Conservation (phyloP, 2,329 filamentous ascomycete genomes). For the Eutypella sp. region DNA sequence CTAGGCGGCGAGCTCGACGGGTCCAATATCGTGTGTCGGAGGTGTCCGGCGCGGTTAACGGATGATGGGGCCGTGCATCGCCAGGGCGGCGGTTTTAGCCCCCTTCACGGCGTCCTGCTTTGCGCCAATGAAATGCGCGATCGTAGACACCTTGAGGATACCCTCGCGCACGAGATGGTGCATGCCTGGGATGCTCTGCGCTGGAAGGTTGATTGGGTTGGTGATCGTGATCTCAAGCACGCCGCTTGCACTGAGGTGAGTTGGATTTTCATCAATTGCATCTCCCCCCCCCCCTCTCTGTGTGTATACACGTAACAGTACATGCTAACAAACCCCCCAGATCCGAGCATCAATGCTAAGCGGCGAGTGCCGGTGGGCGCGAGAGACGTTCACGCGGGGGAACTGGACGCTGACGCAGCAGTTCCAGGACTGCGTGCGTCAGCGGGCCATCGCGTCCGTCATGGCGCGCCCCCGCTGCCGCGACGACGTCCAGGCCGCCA, state of each 20-base stretch:
- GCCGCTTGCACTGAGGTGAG: slow-evolving; percentile 88
- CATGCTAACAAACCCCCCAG: slow-evolving; percentile 40
- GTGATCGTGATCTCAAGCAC: slow-evolving; percentile 70
- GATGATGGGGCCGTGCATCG: slow-evolving; percentile 57
- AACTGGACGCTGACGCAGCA: slow-evolving; percentile 90
- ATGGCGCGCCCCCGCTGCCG: slow-evolving; percentile 73
- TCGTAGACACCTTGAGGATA: slow-evolving; percentile 82
- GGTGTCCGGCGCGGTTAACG: slow-evolving; percentile 61
- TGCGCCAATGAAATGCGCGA: slow-evolving; percentile 89
- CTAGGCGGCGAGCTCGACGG: slow-evolving; percentile 72
- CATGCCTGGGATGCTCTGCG: slow-evolving; percentile 91
- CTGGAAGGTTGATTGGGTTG: slow-evolving; percentile 83
- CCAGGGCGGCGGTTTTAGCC: slow-evolving; percentile 76
- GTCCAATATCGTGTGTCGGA: slow-evolving; percentile 74
- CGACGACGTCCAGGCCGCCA: slow-evolving; percentile 79
- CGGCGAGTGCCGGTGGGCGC: slow-evolving; percentile 86
- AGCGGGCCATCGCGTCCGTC: slow-evolving; percentile 75
- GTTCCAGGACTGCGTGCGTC: slow-evolving; percentile 86
- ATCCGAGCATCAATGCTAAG: slow-evolving; percentile 90
- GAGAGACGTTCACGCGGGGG: slow-evolving; percentile 77
- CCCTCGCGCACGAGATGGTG: slow-evolving; percentile 94
- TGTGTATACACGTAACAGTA: no score
- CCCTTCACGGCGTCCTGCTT: slow-evolving; percentile 80
- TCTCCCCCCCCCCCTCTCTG: not conserved
- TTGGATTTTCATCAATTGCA: slow-evolving; percentile 7